A percentile compares a stretch with the other conserved stretches of the same genome.
Evolutionary conservation across 768 basidiomycete genomes (phyloP).

Genomic region (Suillus tomentosus): DNA sequence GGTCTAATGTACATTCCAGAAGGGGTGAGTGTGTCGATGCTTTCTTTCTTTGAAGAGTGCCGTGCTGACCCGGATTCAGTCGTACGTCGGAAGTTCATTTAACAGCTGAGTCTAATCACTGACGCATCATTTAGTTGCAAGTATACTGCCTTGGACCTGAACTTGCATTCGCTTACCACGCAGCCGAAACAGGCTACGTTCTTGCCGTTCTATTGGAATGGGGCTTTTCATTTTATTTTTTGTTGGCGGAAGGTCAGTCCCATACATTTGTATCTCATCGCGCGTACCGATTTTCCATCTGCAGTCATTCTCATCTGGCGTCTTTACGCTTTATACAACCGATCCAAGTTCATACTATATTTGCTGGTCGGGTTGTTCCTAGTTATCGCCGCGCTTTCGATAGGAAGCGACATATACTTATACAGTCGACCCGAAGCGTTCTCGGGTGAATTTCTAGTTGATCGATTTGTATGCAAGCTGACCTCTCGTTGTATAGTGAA

Average conservation of each 20-base stretch:
- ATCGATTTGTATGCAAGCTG: background rate
- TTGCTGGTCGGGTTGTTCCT: background rate
- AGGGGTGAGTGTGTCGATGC: background rate
- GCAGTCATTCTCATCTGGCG: conserved; percentile 4
- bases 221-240: background rate
- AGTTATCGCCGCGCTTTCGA: background rate
- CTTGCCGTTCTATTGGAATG: conserved; percentile 3
- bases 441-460: background rate
- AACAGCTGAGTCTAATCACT: background rate
- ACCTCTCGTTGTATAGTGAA: background rate
- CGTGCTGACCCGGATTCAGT: background rate
- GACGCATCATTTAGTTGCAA: background rate
- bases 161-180: background rate
- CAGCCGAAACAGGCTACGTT: background rate
- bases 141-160: background rate
- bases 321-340: conserved; percentile 1
- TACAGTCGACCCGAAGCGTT: conserved; percentile 1
- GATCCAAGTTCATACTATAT: background rate
- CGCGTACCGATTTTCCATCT: background rate
- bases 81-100: background rate
- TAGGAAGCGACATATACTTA: background rate
- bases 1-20: background rate
- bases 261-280: too few species aligned
- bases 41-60: background rate
- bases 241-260: background rate